These are phyloP conservation scores for Annulohypoxylon bovei DNA, from an alignment of 495 filamentous ascomycete species.

Conservation along the genomic window DNA sequence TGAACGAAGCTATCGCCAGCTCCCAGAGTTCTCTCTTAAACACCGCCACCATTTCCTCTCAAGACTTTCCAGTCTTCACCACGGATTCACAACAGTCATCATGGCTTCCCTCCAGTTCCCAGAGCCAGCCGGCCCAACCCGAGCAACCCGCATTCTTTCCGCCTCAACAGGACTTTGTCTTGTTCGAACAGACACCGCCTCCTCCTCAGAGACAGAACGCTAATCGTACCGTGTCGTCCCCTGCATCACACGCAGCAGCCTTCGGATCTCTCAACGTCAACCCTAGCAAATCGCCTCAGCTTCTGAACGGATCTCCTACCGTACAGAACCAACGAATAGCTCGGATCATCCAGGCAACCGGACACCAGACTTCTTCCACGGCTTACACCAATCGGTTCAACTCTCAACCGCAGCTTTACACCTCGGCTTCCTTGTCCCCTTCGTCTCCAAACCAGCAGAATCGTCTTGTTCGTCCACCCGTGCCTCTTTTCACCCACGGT, in stretches of 20 bases:
- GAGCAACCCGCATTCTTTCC: slow-evolving; percentile 56
- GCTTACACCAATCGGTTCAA: slow-evolving; percentile 66
- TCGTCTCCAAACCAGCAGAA: slow-evolving; percentile 59
- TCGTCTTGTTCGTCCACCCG: slow-evolving; percentile 58
- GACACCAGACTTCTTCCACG: slow-evolving; percentile 64
- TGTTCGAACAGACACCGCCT: slow-evolving; percentile 58
- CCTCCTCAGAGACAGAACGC: slow-evolving; percentile 59
- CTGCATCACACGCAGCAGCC: slow-evolving; percentile 56
- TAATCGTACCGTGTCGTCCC: slow-evolving; percentile 56
- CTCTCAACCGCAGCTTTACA: slow-evolving; percentile 63
- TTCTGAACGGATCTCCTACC: slow-evolving; percentile 48
- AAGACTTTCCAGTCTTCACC: slow-evolving; percentile 67
- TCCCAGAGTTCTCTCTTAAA: slow-evolving; percentile 56
- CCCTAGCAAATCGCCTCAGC: slow-evolving; percentile 47
- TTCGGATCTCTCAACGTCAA: slow-evolving; percentile 45
- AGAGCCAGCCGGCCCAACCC: slow-evolving; percentile 67
- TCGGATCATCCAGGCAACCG: slow-evolving; percentile 67
- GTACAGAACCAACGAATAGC: slow-evolving; percentile 67
- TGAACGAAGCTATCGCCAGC: slow-evolving; percentile 58
- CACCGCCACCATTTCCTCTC: slow-evolving; percentile 61
- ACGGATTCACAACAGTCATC: slow-evolving; percentile 66
- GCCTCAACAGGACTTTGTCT: slow-evolving; percentile 64
- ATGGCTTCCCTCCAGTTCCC: slow-evolving; percentile 69
- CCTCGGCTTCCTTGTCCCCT: slow-evolving; percentile 60
- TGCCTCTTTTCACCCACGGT: slow-evolving; percentile 63